These are phyloP conservation scores for Millerago galiae DNA, from an alignment of 805 yeast genomes.

Conservation along the genomic window DNA sequence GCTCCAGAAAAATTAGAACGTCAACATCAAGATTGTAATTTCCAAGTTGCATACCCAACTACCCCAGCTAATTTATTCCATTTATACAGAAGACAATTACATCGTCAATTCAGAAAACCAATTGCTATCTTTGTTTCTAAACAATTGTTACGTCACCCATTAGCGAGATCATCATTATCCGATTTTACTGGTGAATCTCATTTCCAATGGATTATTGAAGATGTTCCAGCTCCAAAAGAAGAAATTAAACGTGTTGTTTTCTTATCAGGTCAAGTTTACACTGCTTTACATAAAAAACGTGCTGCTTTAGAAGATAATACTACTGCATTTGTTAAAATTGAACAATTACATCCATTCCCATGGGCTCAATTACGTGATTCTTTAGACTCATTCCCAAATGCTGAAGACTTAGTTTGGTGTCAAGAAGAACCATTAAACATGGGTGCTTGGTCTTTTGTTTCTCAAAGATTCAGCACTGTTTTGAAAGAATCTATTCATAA, in stretches of 20 bases:
- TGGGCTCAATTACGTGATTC: slow-evolving; percentile 86
- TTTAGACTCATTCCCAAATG: slow-evolving; percentile 69
- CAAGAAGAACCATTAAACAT: slow-evolving; percentile 99
- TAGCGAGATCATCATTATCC: slow-evolving; percentile 77
- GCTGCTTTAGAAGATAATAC: slow-evolving; percentile 65
- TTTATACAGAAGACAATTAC: slow-evolving; percentile 96
- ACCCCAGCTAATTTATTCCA: slow-evolving; percentile 98
- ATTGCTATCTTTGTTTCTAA: slow-evolving; percentile 85
- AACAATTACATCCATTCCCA: slow-evolving; percentile 99
- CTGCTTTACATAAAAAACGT: slow-evolving; percentile 88
- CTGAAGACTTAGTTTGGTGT: slow-evolving; percentile 89
- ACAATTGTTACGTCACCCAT: slow-evolving; percentile 91
- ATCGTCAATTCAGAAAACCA: slow-evolving; percentile 96
- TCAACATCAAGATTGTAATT: slow-evolving; percentile 98
- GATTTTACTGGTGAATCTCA: slow-evolving; percentile 90
- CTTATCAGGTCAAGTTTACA: slow-evolving; percentile 90
- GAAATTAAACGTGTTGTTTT: slow-evolving; percentile 84
- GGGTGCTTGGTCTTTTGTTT: slow-evolving; percentile 78
- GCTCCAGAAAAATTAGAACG: slow-evolving; percentile 80
- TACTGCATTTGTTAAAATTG: slow-evolving; percentile 85
- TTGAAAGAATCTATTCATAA: slow-evolving; percentile 69
- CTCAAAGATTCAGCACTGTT: slow-evolving; percentile 78
- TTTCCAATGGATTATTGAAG: slow-evolving; percentile 96
- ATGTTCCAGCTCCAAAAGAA: slow-evolving; percentile 65
- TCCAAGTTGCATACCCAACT: slow-evolving; percentile 97